Percentiles rank a stretch among this genome's conserved stretches.
These are phyloP conservation scores for Cladosporium sp. DNA, from an alignment of 2,329 filamentous ascomycete genomes.

Conservation along the genomic window DNA sequence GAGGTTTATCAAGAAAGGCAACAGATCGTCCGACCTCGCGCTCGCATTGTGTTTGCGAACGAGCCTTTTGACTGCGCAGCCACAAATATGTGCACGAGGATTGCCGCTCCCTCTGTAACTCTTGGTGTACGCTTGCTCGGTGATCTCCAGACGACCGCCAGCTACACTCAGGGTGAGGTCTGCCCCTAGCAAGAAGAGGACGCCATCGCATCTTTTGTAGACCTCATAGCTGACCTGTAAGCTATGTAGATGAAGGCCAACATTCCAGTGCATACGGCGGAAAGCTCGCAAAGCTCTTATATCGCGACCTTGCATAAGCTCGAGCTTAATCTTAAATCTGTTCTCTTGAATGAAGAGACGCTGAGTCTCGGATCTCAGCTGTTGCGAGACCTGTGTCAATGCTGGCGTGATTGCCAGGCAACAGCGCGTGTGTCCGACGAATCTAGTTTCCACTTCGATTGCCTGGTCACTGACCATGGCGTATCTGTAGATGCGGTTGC, in stretches of 20 bases:
- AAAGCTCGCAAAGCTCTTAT: neutral
- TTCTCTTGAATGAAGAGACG: neutral
- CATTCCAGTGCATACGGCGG: neutral
- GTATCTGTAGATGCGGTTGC: neutral
- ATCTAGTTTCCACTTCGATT: neutral
- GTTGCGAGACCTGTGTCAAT: neutral
- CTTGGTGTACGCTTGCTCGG: neutral
- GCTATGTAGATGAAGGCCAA: neutral
- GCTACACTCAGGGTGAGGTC: neutral
- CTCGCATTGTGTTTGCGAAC: too few relatives aligned
- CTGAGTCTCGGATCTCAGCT: neutral
- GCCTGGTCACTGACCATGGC: neutral
- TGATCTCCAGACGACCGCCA: neutral
- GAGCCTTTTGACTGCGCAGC: neutral
- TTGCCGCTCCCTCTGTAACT: neutral
- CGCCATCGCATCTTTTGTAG: neutral
- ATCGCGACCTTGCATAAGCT: neutral
- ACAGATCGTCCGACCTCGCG: too few relatives aligned
- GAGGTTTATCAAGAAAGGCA: too few relatives aligned
- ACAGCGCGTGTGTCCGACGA: neutral
- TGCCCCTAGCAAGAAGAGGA: neutral
- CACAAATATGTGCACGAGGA: neutral
- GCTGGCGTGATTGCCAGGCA: neutral
- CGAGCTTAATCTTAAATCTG: neutral
- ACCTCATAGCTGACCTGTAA: neutral